These are phyloP conservation scores for Beauveria bassiana DNA, from an alignment of 2,329 filamentous ascomycete species.

Conservation along the genomic window DNA sequence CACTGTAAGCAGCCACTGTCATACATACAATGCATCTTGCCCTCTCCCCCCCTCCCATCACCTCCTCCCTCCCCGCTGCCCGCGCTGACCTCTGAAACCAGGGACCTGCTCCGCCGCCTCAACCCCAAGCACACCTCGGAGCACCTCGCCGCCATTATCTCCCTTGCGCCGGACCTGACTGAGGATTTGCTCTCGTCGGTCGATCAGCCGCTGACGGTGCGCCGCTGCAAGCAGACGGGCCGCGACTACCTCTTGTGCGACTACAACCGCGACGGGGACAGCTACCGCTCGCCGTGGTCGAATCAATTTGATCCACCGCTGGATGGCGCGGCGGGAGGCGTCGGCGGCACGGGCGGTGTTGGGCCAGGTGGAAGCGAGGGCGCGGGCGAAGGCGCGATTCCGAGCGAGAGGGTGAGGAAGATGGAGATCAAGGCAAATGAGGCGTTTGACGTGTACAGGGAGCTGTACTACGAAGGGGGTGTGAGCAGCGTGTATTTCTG, in stretches of 20 bases:
- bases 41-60: neutral
- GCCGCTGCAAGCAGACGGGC: slow-evolving; percentile 78
- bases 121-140: slow-evolving; percentile 86
- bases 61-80: neutral
- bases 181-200: slow-evolving; percentile 97
- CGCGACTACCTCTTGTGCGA: slow-evolving; percentile 97
- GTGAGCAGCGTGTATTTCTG: slow-evolving; percentile 96
- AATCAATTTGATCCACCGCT: slow-evolving; percentile 95
- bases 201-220: slow-evolving; percentile 84
- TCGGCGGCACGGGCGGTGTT: slow-evolving; percentile 36
- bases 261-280: slow-evolving; percentile 98
- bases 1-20: slow-evolving; percentile 49
- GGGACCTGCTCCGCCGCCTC: slow-evolving; percentile 94
- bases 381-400: slow-evolving; percentile 72
- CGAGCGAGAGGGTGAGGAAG: slow-evolving; percentile 82
- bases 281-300: slow-evolving; percentile 96
- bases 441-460: slow-evolving; percentile 92
- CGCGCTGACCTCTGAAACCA: slow-evolving; percentile 29
- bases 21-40: neutral
- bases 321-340: slow-evolving; percentile 49
- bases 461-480: slow-evolving; percentile 94
- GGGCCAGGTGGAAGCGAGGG: slow-evolving; percentile 48
- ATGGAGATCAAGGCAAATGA: slow-evolving; percentile 94
- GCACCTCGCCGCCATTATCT: slow-evolving; percentile 84
- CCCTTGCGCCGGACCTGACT: slow-evolving; percentile 81